Percentiles rank a stretch among this genome's conserved stretches.
Conservation (phyloP, 2,329 filamentous ascomycete species). For the Fusarium haematococcum region DNA sequence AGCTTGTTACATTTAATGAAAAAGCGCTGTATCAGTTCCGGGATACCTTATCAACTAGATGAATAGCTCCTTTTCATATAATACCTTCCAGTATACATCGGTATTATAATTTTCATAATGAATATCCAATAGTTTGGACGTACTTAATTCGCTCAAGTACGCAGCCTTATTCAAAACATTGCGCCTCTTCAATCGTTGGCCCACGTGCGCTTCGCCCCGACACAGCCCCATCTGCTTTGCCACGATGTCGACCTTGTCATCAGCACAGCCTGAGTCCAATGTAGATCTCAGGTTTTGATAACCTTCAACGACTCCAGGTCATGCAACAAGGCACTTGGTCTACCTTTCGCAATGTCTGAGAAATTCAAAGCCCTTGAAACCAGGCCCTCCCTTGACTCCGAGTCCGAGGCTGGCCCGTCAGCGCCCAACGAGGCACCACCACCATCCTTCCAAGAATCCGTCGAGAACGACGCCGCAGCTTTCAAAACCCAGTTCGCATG, state of each 20-base stretch:
- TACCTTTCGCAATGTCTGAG: not conserved
- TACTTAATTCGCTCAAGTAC: not conserved
- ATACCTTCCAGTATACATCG: not conserved
- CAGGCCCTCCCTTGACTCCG: not conserved
- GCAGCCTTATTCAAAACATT: not conserved
- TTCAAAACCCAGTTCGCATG: constrained; percentile 23
- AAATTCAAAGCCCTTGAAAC: not conserved
- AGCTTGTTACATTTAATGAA: not conserved
- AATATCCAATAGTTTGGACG: not conserved
- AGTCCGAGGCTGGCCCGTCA: not conserved
- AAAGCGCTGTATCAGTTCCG: not conserved
- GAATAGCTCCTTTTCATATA: no score
- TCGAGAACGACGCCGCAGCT: not conserved
- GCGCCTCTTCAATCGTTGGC: not conserved
- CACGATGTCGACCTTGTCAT: not conserved
- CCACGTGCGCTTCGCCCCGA: not conserved
- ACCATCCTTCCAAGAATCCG: constrained; percentile 25
- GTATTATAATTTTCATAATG: not conserved
- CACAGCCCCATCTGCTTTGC: not conserved
- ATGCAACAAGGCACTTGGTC: not conserved
- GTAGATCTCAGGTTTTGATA: not conserved
- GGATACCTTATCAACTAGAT: not conserved
- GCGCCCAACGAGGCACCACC: not conserved
- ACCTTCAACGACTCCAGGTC: not conserved
- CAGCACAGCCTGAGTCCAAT: not conserved